Percentiles rank a stretch among this genome's conserved stretches.
phyloP scores from a whole-genome alignment of 441 rosid species.

The Rhodomyrtus psidioides region DNA sequence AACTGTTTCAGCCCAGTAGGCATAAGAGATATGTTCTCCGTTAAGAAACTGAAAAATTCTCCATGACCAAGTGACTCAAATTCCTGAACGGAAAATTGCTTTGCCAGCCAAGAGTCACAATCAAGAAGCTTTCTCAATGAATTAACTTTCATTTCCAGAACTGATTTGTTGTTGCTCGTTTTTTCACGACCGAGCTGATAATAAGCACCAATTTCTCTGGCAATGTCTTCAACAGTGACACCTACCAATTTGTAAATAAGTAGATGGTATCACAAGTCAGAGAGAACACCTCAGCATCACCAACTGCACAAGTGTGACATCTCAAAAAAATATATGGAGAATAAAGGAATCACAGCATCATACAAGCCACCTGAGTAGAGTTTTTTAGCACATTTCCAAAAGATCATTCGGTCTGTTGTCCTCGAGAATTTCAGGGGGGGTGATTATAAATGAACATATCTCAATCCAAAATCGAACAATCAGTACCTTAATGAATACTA shows the following conservation, averaged over 20 bases:
- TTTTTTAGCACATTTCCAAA: background rate
- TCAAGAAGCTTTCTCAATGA: slow-evolving; percentile 43
- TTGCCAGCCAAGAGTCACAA: slow-evolving; percentile 65
- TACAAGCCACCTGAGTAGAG: background rate
- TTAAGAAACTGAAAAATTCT: slow-evolving; percentile 64
- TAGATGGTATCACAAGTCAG: slow-evolving; percentile 5
- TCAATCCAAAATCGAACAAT: background rate
- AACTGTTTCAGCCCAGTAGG: slow-evolving; percentile 51
- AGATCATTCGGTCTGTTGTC: background rate
- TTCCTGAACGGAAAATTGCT: slow-evolving; percentile 54
- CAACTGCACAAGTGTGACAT: background rate
- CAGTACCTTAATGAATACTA: background rate
- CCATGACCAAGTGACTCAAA: slow-evolving; percentile 86
- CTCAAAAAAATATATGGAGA: background rate
- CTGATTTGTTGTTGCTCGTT: slow-evolving; percentile 14
- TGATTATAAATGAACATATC: background rate
- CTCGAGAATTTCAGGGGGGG: background rate
- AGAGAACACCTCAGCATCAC: background rate
- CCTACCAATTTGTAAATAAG: slow-evolving; percentile 28
- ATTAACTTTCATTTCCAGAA: slow-evolving; percentile 24
- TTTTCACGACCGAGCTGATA: slow-evolving; percentile 34
- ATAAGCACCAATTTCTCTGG: slow-evolving; percentile 36
- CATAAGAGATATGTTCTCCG: slow-evolving; percentile 41
- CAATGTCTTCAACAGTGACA: slow-evolving; percentile 59
- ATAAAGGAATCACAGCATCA: background rate